phyloP scores from a whole-genome alignment of 352 stramenopile species.

The Phytophthora pseudosyringae region DNA sequence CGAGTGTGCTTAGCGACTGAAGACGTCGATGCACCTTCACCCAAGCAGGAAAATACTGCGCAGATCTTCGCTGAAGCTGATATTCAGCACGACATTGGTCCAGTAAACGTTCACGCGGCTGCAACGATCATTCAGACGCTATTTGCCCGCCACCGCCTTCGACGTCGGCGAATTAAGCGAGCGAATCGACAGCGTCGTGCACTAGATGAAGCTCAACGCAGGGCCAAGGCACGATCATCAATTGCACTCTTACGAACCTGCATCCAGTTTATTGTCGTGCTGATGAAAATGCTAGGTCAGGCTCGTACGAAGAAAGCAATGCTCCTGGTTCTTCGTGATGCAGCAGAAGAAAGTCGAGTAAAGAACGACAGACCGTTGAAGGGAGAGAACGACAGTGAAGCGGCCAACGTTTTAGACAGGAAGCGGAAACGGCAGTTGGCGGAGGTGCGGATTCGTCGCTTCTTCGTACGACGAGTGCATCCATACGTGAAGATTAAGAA shows the following conservation, averaged over 20 bases:
- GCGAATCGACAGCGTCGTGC: conserved; percentile 15
- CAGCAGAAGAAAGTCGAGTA: conserved; percentile 42
- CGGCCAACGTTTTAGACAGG: not conserved
- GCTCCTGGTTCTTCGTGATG: conserved; percentile 43
- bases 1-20: conserved; percentile 36
- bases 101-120: conserved; percentile 34
- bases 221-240: conserved; percentile 18
- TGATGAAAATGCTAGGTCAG: conserved; percentile 41
- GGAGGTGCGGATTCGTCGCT: conserved; percentile 46
- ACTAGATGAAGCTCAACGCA: conserved; percentile 24
- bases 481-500: conserved; percentile 57
- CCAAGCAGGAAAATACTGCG: not conserved
- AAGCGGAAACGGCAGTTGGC: conserved; percentile 31
- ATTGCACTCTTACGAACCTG: conserved; percentile 34
- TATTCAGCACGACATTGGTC: not conserved
- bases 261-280: conserved; percentile 43
- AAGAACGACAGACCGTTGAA: not conserved
- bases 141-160: conserved; percentile 19
- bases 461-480: conserved; percentile 54
- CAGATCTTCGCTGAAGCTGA: not conserved
- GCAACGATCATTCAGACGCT: conserved; percentile 47
- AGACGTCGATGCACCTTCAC: conserved; percentile 36
- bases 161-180: conserved; percentile 17
- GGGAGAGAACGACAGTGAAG: not conserved
- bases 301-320: conserved; percentile 49